Conservation (phyloP, 441 rosid genomes). For the Hura crepitans region DNA sequence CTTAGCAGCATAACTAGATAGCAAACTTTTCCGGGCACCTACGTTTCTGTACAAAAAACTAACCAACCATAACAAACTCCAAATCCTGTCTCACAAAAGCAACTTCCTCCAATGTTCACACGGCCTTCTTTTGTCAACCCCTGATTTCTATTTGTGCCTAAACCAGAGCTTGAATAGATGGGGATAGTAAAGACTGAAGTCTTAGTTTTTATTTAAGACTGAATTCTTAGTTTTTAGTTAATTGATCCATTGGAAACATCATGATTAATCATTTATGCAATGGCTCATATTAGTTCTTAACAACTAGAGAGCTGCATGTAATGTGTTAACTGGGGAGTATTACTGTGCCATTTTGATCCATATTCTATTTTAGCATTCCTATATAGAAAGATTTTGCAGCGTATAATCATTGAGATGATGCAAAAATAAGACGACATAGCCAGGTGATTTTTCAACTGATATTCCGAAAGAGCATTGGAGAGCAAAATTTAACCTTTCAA, state of each 20-base stretch:
- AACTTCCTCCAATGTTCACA: not conserved
- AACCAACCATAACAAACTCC: not conserved
- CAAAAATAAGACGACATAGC: too few species aligned
- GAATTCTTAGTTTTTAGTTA: not conserved
- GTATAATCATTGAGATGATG: too few species aligned
- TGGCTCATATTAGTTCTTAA: not conserved
- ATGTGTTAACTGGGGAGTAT: not conserved
- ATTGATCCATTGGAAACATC: not conserved
- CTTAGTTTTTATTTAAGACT: not conserved
- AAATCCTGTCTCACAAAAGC: not conserved
- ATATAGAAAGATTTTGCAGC: too few species aligned
- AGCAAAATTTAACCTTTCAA: not conserved
- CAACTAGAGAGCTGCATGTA: not conserved
- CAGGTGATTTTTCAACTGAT: too few species aligned
- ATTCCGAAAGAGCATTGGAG: not conserved
- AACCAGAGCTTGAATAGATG: not conserved
- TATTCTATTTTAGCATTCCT: too few species aligned
- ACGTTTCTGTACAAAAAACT: not conserved
- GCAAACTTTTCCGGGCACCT: not conserved
- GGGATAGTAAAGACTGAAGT: not conserved
- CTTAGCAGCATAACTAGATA: not conserved
- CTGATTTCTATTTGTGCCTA: not conserved
- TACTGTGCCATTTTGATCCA: too few species aligned
- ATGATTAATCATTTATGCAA: not conserved
- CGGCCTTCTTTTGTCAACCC: constrained; percentile 5